A percentile compares a stretch with the other conserved stretches of the same genome.
Conservation (phyloP, 2,329 filamentous ascomycete species). For the Tolypocladium guangdongense region DNA sequence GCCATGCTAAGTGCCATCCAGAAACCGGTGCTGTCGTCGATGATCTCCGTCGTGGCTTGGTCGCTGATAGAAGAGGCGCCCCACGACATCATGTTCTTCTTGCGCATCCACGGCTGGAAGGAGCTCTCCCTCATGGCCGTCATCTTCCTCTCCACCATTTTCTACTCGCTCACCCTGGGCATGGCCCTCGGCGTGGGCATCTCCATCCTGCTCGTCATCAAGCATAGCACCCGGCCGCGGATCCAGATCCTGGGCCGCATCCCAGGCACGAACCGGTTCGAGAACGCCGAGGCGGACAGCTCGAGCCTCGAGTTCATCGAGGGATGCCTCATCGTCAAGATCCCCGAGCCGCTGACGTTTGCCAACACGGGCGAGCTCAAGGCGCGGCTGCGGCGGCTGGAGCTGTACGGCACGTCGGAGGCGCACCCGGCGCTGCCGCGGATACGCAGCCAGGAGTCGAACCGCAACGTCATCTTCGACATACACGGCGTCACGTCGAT, state of each 20-base stretch:
- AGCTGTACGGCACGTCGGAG: conserved; percentile 76
- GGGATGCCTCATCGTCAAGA: conserved; percentile 91
- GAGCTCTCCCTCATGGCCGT: conserved; percentile 80
- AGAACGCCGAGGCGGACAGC: conserved; percentile 68
- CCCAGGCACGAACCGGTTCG: conserved; percentile 71
- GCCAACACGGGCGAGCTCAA: conserved; percentile 93
- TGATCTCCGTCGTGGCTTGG: conserved; percentile 93
- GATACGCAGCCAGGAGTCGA: conserved; percentile 65
- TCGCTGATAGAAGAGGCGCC: conserved; percentile 93
- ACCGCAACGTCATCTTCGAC: conserved; percentile 90
- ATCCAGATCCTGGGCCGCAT: conserved; percentile 94
- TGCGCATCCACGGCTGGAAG: conserved; percentile 72
- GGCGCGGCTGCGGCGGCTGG: conserved; percentile 68
- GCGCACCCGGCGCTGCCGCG: conserved; percentile 83
- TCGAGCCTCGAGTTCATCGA: conserved; percentile 79
- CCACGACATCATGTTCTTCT: conserved; percentile 83
- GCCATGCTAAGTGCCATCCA: conserved; percentile 20
- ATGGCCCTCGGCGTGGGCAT: conserved; percentile 91
- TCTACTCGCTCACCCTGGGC: conserved; percentile 87
- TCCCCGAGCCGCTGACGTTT: conserved; percentile 91
- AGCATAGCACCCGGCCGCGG: conserved; percentile 79
- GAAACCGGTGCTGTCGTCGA: conserved; percentile 87
- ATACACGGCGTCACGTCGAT: conserved; percentile 94
- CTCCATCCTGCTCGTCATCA: conserved; percentile 79
- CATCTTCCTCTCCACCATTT: conserved; percentile 85